These are phyloP conservation scores for Penicillium coffeae DNA, from an alignment of 495 filamentous ascomycete genomes.

Conservation along the genomic window DNA sequence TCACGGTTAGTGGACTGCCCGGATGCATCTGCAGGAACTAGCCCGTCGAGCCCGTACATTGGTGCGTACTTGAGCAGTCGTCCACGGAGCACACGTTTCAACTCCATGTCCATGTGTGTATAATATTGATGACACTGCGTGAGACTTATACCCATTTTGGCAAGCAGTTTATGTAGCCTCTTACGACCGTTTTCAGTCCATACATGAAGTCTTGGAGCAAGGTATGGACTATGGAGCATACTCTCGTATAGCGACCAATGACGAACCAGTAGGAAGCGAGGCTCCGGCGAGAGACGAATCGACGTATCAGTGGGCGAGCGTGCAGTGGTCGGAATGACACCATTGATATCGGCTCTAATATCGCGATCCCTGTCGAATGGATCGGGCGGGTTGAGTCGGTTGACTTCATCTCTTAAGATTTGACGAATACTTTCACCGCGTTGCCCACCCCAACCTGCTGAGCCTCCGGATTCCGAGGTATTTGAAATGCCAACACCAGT, in stretches of 20 bases:
- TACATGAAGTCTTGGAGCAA: conserved; percentile 87
- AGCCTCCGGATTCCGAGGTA: conserved; percentile 50
- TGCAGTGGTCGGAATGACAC: conserved; percentile 83
- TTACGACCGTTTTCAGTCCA: conserved; percentile 90
- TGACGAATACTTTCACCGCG: conserved; percentile 80
- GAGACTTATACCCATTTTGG: conserved; percentile 96
- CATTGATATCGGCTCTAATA: conserved; percentile 56
- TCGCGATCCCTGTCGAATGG: conserved; percentile 52
- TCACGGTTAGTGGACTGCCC: conserved; percentile 54
- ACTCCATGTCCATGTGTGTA: conserved; percentile 96
- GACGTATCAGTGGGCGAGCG: conserved; percentile 84
- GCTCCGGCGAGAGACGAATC: conserved; percentile 91
- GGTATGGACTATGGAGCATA: conserved; percentile 95
- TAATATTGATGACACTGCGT: conserved; percentile 93
- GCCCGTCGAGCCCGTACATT: conserved; percentile 84
- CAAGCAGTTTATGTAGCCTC: conserved; percentile 89
- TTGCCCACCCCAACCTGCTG: conserved; percentile 75
- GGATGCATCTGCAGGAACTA: conserved; percentile 69
- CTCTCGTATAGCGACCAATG: conserved; percentile 98
- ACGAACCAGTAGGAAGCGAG: conserved; percentile 85
- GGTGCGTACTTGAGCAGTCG: conserved; percentile 86
- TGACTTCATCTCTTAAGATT: conserved; percentile 87
- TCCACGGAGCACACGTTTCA: conserved; percentile 83
- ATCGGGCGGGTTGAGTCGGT: conserved; percentile 85
- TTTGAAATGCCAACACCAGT: conserved; percentile 74